These are phyloP conservation scores for Aspergillus phoenicis DNA, from an alignment of 2,329 filamentous ascomycete genomes.

Conservation along the genomic window DNA sequence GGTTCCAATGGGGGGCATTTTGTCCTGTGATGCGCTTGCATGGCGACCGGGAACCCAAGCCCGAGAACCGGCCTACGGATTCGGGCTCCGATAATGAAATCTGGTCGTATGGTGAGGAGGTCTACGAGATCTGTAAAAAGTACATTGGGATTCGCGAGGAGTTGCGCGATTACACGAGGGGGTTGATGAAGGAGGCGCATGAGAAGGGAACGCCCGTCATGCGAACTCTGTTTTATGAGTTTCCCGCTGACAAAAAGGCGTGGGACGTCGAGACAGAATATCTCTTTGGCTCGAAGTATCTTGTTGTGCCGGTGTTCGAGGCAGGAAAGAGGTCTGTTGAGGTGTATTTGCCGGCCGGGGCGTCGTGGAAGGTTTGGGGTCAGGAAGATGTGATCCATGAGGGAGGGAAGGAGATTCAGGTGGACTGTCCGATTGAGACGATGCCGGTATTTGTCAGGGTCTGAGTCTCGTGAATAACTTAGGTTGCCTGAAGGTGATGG, in stretches of 20 bases:
- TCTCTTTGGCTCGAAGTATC: conserved; percentile 64
- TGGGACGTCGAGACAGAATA: conserved; percentile 66
- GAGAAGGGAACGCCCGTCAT: conserved; percentile 64
- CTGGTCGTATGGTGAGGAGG: conserved; percentile 65
- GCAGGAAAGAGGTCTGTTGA: conserved; percentile 48
- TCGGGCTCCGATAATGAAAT: conserved; percentile 52
- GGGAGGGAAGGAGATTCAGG: conserved; percentile 46
- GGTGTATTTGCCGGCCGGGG: conserved; percentile 58
- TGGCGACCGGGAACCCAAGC: conserved; percentile 64
- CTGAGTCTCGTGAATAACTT: not conserved
- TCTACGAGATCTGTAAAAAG: conserved; percentile 62
- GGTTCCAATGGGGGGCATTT: conserved; percentile 71
- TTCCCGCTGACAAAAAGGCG: conserved; percentile 55
- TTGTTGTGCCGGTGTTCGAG: conserved; percentile 60
- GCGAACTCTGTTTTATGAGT: conserved; percentile 65
- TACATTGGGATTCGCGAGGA: conserved; percentile 63
- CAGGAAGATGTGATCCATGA: conserved; percentile 35
- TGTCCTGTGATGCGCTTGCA: conserved; percentile 70
- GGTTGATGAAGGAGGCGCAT: conserved; percentile 62
- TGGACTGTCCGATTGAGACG: conserved; percentile 48
- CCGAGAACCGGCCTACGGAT: conserved; percentile 31
- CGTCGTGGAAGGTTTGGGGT: conserved; percentile 49
- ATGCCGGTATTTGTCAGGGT: conserved; percentile 51
- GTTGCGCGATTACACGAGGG: conserved; percentile 60
- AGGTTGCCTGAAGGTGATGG: not conserved